phyloP scores from a whole-genome alignment of 2,329 filamentous ascomycete species.

The Chaetoscypha palmicola region DNA sequence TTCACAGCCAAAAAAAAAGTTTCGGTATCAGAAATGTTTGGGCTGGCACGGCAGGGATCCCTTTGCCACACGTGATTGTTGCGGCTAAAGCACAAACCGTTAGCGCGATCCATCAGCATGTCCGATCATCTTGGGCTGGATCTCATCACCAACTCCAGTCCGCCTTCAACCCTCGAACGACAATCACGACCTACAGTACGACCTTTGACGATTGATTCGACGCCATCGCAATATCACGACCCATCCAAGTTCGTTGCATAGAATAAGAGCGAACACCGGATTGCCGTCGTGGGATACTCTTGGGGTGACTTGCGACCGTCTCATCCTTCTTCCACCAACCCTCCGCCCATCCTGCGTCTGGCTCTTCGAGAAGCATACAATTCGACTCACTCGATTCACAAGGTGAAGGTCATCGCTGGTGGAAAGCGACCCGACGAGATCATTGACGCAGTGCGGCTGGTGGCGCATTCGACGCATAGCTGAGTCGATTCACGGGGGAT shows the following conservation, averaged over 20 bases:
- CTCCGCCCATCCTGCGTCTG: conserved; percentile 9
- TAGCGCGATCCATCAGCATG: too few relatives aligned
- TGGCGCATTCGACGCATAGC: conserved; percentile 16
- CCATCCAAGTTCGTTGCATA: conserved; percentile 15
- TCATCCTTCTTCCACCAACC: conserved; percentile 8
- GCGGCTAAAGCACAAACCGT: background rate
- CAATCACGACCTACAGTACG: conserved; percentile 1
- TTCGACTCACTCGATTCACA: background rate
- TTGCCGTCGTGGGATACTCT: conserved; percentile 18
- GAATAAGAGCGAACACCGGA: conserved; percentile 9
- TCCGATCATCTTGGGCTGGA: background rate
- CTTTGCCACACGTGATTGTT: background rate
- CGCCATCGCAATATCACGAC: conserved; percentile 10
- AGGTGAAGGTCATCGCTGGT: background rate
- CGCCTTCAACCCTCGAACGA: conserved; percentile 15
- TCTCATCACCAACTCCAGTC: conserved; percentile 3
- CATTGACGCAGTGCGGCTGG: conserved; percentile 7
- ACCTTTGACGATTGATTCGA: background rate
- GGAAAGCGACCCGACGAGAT: background rate
- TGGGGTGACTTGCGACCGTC: conserved; percentile 18
- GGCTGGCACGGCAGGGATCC: background rate
- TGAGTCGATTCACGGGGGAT: too few relatives aligned
- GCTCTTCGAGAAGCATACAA: background rate
- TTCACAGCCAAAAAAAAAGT: conserved; percentile 4
- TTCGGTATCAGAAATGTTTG: background rate